Conservation (phyloP, 352 stramenopile species). For the Globisporangium abappressorium region DNA sequence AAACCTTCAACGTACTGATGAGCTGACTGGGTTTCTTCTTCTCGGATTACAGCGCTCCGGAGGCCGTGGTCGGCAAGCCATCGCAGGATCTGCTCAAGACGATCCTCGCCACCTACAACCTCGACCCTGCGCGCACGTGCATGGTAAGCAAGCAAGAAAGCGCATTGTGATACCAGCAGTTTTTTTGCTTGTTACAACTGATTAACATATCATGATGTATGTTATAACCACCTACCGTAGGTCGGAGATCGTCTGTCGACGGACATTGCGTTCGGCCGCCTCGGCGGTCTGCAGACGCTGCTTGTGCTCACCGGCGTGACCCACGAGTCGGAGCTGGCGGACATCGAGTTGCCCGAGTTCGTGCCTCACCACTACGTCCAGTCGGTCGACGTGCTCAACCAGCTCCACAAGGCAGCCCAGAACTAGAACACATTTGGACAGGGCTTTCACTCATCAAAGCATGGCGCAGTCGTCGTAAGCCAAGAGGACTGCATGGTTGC, state of each 20-base stretch:
- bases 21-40: neutral
- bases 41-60: slow-evolving; percentile 42
- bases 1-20: neutral
- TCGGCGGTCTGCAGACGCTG: slow-evolving; percentile 66
- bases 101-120: slow-evolving; percentile 66
- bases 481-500: neutral
- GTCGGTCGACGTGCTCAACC: slow-evolving; percentile 73
- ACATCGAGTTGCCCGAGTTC: slow-evolving; percentile 48
- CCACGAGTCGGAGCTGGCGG: slow-evolving; percentile 46
- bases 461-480: neutral
- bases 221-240: slow-evolving; percentile 20
- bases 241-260: slow-evolving; percentile 81
- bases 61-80: slow-evolving; percentile 78
- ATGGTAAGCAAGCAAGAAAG: slow-evolving; percentile 42
- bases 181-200: neutral
- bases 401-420: slow-evolving; percentile 37
- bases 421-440: slow-evolving; percentile 15
- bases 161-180: neutral
- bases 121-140: slow-evolving; percentile 71
- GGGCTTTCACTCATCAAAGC: neutral
- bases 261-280: slow-evolving; percentile 81
- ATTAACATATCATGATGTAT: neutral
- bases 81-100: slow-evolving; percentile 82
- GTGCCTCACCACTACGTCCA: slow-evolving; percentile 66
- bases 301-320: slow-evolving; percentile 78